Percentiles rank a stretch among this genome's conserved stretches.
Conservation (phyloP, 2,329 filamentous ascomycete genomes). For the Colletotrichum musicola region DNA sequence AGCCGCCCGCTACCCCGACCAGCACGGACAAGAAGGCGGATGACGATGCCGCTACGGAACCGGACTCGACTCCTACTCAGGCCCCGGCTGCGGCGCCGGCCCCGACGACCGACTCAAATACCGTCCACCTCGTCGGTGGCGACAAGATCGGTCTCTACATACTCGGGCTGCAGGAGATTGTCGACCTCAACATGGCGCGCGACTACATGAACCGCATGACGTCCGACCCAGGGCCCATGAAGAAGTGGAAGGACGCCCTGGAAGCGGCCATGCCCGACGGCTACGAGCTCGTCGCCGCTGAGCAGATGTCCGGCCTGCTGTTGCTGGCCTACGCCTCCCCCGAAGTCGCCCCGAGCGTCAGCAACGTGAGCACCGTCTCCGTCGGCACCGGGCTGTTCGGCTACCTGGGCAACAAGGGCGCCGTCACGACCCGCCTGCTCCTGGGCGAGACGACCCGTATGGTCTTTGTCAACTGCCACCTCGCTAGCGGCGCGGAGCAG, state of each 20-base stretch:
- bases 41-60: slow-evolving; percentile 53
- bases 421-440: slow-evolving; percentile 83
- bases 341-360: slow-evolving; percentile 78
- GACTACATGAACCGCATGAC: slow-evolving; percentile 82
- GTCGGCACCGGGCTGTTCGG: slow-evolving; percentile 92
- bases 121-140: slow-evolving; percentile 64
- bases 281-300: slow-evolving; percentile 81
- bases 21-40: slow-evolving; percentile 37
- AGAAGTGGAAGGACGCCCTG: slow-evolving; percentile 85
- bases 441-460: slow-evolving; percentile 90
- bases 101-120: slow-evolving; percentile 45
- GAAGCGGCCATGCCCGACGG: slow-evolving; percentile 79
- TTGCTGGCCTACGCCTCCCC: slow-evolving; percentile 89
- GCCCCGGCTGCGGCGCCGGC: slow-evolving; percentile 15
- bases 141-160: slow-evolving; percentile 90
- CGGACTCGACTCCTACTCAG: slow-evolving; percentile 58
- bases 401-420: slow-evolving; percentile 97
- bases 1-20: slow-evolving; percentile 5
- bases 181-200: slow-evolving; percentile 83
- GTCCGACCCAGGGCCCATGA: slow-evolving; percentile 76
- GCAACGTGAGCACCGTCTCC: slow-evolving; percentile 82
- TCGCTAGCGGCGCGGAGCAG: slow-evolving; percentile 88
- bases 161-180: slow-evolving; percentile 90
- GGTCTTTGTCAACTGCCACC: slow-evolving; percentile 91
- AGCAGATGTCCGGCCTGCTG: slow-evolving; percentile 88